Conservation (phyloP, 306 rosid species). For the Cucumis cinereus region DNA sequence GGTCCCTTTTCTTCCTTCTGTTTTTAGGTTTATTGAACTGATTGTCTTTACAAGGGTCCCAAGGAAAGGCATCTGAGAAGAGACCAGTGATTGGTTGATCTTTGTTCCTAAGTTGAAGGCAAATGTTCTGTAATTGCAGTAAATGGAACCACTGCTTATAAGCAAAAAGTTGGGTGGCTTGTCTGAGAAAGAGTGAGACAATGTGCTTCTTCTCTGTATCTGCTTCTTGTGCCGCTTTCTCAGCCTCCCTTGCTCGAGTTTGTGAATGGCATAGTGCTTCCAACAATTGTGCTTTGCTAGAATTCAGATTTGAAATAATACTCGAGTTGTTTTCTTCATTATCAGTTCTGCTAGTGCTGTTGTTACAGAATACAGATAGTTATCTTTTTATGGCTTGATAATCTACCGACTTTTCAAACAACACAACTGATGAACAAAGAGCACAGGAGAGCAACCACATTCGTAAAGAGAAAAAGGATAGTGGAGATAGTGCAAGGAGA, state of each 20-base stretch:
- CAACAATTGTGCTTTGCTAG: constrained; percentile 51
- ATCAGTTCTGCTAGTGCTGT: not conserved
- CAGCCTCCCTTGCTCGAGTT: constrained; percentile 89
- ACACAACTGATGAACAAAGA: no score
- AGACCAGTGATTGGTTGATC: constrained; percentile 35
- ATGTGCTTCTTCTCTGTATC: constrained; percentile 77
- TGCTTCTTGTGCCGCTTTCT: constrained; percentile 67
- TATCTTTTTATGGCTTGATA: not conserved
- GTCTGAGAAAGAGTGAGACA: constrained; percentile 53
- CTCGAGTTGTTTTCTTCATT: not conserved
- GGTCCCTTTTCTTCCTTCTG: constrained; percentile 23
- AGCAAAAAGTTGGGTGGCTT: constrained; percentile 79
- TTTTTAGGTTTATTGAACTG: constrained; percentile 15
- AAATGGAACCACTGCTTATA: constrained; percentile 75
- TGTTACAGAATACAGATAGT: not conserved
- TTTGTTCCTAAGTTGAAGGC: constrained; percentile 54
- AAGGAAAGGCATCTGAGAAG: constrained; percentile 31
- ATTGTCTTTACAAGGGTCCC: constrained; percentile 26
- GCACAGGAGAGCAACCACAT: not conserved
- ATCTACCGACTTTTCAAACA: not conserved
- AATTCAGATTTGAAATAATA: constrained; percentile 5
- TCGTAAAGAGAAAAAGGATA: not conserved
- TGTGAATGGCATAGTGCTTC: constrained; percentile 85
- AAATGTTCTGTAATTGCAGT: constrained; percentile 72
- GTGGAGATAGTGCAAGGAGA: not conserved